phyloP scores from a whole-genome alignment of 768 basidiomycete genomes.

The Tephrocybe rancida region DNA sequence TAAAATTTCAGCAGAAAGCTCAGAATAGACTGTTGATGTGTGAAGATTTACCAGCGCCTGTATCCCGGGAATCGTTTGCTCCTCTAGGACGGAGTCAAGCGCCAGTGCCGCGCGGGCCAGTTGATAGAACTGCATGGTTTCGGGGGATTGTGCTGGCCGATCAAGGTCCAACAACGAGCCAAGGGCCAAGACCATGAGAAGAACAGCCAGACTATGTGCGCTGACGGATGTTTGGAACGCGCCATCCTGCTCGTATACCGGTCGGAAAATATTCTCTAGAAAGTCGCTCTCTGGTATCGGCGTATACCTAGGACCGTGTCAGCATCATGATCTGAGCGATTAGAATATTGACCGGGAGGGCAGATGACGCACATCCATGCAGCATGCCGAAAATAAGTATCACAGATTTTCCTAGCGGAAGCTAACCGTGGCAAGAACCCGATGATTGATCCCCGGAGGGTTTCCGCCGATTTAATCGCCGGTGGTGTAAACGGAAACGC shows the following conservation, averaged over 20 bases:
- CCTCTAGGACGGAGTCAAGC: slow-evolving; percentile 65
- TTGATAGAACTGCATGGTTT: slow-evolving; percentile 63
- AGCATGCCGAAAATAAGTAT: slow-evolving; percentile 65
- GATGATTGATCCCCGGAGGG: slow-evolving; percentile 45
- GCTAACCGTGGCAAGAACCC: slow-evolving; percentile 44
- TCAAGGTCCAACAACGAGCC: slow-evolving; percentile 66
- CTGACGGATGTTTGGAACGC: slow-evolving; percentile 40
- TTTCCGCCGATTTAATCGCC: slow-evolving; percentile 43
- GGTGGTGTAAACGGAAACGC: slow-evolving; percentile 59
- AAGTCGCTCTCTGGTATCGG: slow-evolving; percentile 66
- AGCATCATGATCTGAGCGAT: slow-evolving; percentile 5
- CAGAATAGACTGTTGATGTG: slow-evolving; percentile 1
- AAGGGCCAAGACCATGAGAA: slow-evolving; percentile 66
- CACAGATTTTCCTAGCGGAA: slow-evolving; percentile 41
- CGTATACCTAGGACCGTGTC: slow-evolving; percentile 62
- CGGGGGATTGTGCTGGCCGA: slow-evolving; percentile 50
- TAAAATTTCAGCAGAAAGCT: slow-evolving; percentile 14
- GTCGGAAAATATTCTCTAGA: slow-evolving; percentile 49
- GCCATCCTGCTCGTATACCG: slow-evolving; percentile 50
- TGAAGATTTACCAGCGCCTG: slow-evolving; percentile 58
- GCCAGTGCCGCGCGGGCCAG: slow-evolving; percentile 60
- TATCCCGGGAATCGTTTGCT: slow-evolving; percentile 62
- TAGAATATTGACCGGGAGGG: not conserved
- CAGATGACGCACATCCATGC: slow-evolving; percentile 65
- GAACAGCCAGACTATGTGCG: slow-evolving; percentile 58